These are phyloP conservation scores for Fusarium sp. DNA, from an alignment of 2,329 filamentous ascomycete species.

Conservation along the genomic window DNA sequence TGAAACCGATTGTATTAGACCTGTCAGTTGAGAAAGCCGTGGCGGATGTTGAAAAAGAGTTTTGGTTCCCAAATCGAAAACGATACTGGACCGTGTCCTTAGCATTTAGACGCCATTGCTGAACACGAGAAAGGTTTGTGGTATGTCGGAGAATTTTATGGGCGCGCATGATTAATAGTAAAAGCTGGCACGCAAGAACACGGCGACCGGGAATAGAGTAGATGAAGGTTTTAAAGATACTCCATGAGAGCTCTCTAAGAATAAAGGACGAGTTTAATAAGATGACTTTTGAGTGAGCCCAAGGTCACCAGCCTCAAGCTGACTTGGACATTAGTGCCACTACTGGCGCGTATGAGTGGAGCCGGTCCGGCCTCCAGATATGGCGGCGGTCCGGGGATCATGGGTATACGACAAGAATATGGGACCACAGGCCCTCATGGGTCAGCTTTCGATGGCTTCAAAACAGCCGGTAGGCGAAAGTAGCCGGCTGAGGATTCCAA, in stretches of 20 bases:
- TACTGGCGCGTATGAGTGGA: background rate
- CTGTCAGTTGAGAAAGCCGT: background rate
- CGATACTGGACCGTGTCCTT: background rate
- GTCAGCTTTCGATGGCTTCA: background rate
- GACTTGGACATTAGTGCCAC: background rate
- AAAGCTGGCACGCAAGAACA: background rate
- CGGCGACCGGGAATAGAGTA: background rate
- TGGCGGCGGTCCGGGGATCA: background rate
- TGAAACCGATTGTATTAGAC: background rate
- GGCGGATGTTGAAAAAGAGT: background rate
- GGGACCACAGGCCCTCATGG: background rate
- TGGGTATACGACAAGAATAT: background rate
- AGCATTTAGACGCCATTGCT: background rate
- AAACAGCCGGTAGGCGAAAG: background rate
- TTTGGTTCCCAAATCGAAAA: background rate
- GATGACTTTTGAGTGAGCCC: background rate
- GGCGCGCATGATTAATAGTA: background rate
- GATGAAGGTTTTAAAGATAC: background rate
- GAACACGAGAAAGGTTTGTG: background rate
- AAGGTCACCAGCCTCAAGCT: background rate
- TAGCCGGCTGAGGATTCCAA: background rate
- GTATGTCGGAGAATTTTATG: background rate
- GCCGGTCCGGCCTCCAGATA: background rate
- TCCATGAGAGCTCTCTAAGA: background rate
- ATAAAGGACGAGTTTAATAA: background rate